phyloP scores from a whole-genome alignment of 2,329 filamentous ascomycete species.

The Furcasterigmium sp. region DNA sequence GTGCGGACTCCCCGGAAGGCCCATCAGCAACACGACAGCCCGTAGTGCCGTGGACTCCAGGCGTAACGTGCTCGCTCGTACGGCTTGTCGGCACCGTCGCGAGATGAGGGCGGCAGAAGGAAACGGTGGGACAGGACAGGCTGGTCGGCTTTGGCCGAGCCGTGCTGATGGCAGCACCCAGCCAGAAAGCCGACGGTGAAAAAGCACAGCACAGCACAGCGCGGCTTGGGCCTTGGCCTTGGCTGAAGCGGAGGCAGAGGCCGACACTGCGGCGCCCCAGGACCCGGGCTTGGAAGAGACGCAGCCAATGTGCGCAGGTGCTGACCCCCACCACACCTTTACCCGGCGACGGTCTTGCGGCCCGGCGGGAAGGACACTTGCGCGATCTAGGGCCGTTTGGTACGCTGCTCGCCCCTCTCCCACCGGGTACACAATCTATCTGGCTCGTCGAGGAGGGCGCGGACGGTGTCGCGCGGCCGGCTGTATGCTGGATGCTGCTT shows the following conservation, averaged over 20 bases:
- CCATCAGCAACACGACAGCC: too few species aligned
- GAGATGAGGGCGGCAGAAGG: not conserved
- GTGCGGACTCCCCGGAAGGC: not conserved
- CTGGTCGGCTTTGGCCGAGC: too few species aligned
- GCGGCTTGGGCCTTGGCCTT: not conserved
- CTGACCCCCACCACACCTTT: slow-evolving; percentile 2
- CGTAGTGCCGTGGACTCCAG: too few species aligned
- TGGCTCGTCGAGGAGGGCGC: not conserved
- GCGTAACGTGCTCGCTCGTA: not conserved
- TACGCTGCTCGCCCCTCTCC: too few species aligned
- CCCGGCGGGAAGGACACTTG: slow-evolving; percentile 2
- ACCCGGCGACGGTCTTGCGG: slow-evolving; percentile 1
- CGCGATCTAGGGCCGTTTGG: not conserved
- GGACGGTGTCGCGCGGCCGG: not conserved
- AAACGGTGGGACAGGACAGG: not conserved
- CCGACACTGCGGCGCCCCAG: not conserved
- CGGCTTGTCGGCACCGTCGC: too few species aligned
- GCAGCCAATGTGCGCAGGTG: not conserved
- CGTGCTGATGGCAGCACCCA: too few species aligned
- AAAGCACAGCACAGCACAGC: too few species aligned
- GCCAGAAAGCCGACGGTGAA: too few species aligned
- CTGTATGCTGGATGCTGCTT: not conserved
- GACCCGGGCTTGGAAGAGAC: not conserved
- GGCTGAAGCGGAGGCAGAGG: not conserved
- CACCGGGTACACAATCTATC: too few species aligned